Base-by-base conservation (phyloP, 768 basidiomycete genomes). In the Mycena floridula region DNA sequence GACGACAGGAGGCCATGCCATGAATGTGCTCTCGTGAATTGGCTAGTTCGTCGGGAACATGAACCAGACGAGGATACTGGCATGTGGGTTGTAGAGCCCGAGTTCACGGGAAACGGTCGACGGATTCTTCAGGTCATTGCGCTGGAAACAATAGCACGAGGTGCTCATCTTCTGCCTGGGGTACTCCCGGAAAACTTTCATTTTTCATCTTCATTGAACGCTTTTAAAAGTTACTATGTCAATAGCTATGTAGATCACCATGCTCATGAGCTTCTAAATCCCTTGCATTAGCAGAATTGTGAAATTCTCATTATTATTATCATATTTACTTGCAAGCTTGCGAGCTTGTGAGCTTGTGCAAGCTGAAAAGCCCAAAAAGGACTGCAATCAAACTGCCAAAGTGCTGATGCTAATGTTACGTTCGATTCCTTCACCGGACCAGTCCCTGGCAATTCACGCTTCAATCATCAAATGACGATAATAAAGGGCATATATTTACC, bases 221-320 rank as follows among this genome's bases (percentile, higher is more conserved):
- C 44, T 15, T 65, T 64, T 25, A 13, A 42, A 8, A 35, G 43
- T 1, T 63, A 50, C 47, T 60, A 61, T 49, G 50, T 66, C 0
- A 67, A 64, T 32, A 63, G 56, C 28, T 65, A 54, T 37, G 54
- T 52, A 20, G 63, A 66, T 39, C 54, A 64, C 36, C 64, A 66
- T 37, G 47, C 55, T 1, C 45, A 59, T 47, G 54, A 55, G 41
- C 48, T 52, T n/a, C n/a, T n/a, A n/a, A n/a, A n/a, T n/a, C n/a
- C n/a, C n/a, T n/a, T n/a, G n/a, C n/a, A n/a, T n/a, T n/a, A n/a
- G n/a, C n/a, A n/a, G n/a, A n/a, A n/a, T n/a, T n/a, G n/a, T n/a
- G n/a, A n/a, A n/a, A n/a, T n/a, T n/a, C n/a, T n/a, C n/a, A n/a
- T n/a, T n/a, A n/a, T n/a, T n/a, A n/a, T n/a, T n/a, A n/a, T n/a